A percentile compares a stretch with the other conserved stretches of the same genome.
Conservation (phyloP, 352 stramenopile species). For the Phytophthora tentaculata region DNA sequence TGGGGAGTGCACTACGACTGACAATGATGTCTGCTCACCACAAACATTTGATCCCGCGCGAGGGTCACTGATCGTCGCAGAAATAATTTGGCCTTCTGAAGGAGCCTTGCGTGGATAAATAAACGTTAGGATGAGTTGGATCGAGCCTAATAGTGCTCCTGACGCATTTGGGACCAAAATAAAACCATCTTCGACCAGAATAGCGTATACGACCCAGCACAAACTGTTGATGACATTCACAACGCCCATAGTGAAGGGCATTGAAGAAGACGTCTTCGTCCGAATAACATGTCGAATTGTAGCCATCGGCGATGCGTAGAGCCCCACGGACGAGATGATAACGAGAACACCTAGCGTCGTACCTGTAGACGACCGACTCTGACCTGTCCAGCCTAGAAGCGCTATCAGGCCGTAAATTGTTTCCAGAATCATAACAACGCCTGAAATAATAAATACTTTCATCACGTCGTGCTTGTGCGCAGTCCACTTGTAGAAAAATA, state of each 20-base stretch:
- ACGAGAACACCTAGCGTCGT: conserved; percentile 47
- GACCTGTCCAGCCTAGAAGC: conserved; percentile 32
- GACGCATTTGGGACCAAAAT: conserved; percentile 52
- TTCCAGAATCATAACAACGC: conserved; percentile 28
- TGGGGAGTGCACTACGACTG: conserved; percentile 27
- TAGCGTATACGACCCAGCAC: conserved; percentile 51
- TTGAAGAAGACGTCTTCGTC: conserved; percentile 51
- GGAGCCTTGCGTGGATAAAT: conserved; percentile 39
- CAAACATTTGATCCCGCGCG: conserved; percentile 6
- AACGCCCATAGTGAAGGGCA: conserved; percentile 53
- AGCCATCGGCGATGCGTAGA: conserved; percentile 44
- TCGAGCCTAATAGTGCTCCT: conserved; percentile 35
- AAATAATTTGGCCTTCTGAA: conserved; percentile 27
- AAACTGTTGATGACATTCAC: conserved; percentile 47
- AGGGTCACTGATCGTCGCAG: conserved; percentile 22
- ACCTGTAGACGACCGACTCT: conserved; percentile 31
- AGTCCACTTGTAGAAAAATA: conserved; percentile 47
- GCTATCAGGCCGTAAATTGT: conserved; percentile 41
- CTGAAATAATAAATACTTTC: conserved; percentile 35
- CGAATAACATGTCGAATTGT: conserved; percentile 44
- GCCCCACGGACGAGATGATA: conserved; percentile 35
- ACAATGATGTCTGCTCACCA: conserved; percentile 22
- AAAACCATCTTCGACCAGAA: conserved; percentile 38
- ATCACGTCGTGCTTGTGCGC: conserved; percentile 35
- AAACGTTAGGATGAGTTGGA: conserved; percentile 38